These are phyloP conservation scores for Trypanosoma lewisi DNA, from an alignment of 208 protist genomes.

Conservation along the genomic window DNA sequence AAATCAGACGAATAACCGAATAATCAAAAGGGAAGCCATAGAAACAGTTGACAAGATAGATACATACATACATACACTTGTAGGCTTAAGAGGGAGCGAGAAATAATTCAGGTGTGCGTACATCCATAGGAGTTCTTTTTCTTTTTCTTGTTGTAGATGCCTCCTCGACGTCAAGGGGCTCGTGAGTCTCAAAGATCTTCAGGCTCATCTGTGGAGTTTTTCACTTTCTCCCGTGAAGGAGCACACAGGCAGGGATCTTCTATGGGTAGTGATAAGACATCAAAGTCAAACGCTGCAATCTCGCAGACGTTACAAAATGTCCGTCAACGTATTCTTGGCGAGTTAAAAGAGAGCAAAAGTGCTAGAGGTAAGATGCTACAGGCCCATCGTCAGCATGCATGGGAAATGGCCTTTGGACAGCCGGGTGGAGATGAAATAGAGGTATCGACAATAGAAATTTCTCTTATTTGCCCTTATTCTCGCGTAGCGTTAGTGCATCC, in stretches of 20 bases:
- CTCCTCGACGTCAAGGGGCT: conserved; percentile 3
- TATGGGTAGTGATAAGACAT: not conserved
- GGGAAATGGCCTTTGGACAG: conserved; percentile 65
- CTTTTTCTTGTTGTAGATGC: conserved; percentile 5
- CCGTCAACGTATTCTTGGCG: conserved; percentile 50
- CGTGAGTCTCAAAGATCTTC: not conserved
- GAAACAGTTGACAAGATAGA: not conserved
- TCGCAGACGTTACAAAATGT: conserved; percentile 31
- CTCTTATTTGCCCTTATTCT: conserved; percentile 83
- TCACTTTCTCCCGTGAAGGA: not conserved
- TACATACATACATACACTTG: not conserved
- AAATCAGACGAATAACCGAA: not conserved
- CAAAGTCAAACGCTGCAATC: not conserved
- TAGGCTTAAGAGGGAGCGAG: too few species aligned
- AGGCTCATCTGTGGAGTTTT: not conserved
- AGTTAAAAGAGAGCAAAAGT: conserved; percentile 23
- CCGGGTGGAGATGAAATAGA: conserved; percentile 32
- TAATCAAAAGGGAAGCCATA: not conserved
- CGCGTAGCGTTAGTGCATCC: conserved; percentile 57
- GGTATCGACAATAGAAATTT: conserved; percentile 87
- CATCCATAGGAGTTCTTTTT: not conserved
- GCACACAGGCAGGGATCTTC: not conserved
- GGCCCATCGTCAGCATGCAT: conserved; percentile 55
- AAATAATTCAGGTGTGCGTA: too few species aligned
- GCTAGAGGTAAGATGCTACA: conserved; percentile 28